Percentiles rank a stretch among this genome's conserved stretches.
Evolutionary conservation across 345 rosid genomes (phyloP).

Genomic region (Combretum micranthum): DNA sequence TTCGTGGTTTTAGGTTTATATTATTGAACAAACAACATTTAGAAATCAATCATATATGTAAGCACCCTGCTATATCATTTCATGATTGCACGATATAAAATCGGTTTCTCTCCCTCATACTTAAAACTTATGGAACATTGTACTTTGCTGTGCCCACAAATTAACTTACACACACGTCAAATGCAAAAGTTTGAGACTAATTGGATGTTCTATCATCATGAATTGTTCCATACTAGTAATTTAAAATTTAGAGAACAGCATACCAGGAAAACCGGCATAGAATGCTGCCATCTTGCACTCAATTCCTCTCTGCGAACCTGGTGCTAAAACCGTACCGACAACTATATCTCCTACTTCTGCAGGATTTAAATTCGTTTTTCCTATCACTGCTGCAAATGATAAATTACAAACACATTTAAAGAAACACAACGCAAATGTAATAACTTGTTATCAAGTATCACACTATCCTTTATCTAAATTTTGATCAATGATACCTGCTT

Average conservation of each 20-base stretch:
- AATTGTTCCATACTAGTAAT: neutral
- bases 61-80: neutral
- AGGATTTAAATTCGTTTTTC: conserved; percentile 64
- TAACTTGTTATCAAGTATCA: neutral
- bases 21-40: neutral
- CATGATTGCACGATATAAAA: neutral
- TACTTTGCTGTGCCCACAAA: neutral
- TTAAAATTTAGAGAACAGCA: neutral
- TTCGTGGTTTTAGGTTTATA: neutral
- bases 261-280: conserved; percentile 94
- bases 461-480: neutral
- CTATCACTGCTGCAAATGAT: conserved; percentile 45
- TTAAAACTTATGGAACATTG: neutral
- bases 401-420: too few relatives aligned
- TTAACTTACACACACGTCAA: neutral
- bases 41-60: neutral
- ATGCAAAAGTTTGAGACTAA: too few relatives aligned
- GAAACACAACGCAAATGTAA: too few relatives aligned
- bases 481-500: conserved; percentile 30
- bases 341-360: conserved; percentile 88
- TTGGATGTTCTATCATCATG: too few relatives aligned
- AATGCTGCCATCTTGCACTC: conserved; percentile 93
- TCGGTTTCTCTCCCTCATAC: too few relatives aligned
- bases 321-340: conserved; percentile 88
- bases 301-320: conserved; percentile 72